phyloP scores from a whole-genome alignment of 2,329 filamentous ascomycete genomes.

The Trichothecium sympodiale region DNA sequence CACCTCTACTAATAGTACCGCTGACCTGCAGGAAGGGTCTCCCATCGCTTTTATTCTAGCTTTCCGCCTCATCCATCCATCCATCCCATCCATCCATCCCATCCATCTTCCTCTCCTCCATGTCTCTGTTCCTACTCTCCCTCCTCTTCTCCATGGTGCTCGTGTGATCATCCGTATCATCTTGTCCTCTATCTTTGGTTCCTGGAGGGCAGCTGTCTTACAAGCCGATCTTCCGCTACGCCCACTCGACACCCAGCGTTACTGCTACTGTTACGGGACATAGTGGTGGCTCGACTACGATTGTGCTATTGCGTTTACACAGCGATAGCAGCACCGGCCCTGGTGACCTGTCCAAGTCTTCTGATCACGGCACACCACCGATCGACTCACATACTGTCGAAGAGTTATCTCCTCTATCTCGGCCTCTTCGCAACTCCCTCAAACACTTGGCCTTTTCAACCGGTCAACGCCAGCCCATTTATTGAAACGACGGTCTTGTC shows the following conservation, averaged over 20 bases:
- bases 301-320: not conserved
- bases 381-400: no score
- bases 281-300: no score
- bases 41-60: conserved; percentile 1
- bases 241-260: not conserved
- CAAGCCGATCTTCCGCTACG: not conserved
- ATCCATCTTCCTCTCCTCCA: conserved; percentile 1
- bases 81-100: conserved; percentile 1
- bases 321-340: conserved; percentile 4
- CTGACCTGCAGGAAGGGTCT: not conserved
- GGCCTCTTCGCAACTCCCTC: no score
- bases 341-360: no score
- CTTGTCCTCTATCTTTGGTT: not conserved
- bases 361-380: no score
- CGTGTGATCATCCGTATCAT: not conserved
- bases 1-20: no score
- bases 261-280: no score
- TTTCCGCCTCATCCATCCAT: not conserved
- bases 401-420: no score
- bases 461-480: no score
- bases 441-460: no score
- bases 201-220: conserved; percentile 1
- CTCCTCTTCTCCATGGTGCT: no score
- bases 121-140: not conserved
- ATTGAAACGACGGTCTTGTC: no score